Conservation (phyloP, 768 basidiomycete genomes). For the Trametes coccinea region DNA sequence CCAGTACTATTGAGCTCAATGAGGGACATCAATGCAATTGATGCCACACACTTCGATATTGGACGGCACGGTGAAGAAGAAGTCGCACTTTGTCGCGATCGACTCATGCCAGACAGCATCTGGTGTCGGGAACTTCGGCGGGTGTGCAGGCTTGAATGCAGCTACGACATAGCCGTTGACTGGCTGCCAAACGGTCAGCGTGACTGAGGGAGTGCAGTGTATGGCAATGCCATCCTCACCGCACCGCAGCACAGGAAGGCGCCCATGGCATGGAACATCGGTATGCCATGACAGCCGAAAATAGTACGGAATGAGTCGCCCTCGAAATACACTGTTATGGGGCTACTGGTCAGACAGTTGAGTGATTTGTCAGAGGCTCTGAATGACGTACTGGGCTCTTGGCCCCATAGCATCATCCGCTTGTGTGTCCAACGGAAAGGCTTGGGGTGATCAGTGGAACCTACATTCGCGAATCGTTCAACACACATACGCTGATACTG, state of each 20-base stretch:
- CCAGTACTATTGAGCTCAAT: background rate
- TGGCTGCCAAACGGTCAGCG: background rate
- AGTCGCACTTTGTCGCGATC: conserved; percentile 12
- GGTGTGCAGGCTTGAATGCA: conserved; percentile 24
- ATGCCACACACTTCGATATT: conserved; percentile 30
- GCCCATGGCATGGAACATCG: conserved; percentile 18
- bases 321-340: background rate
- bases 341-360: background rate
- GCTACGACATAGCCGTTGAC: conserved; percentile 23
- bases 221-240: background rate
- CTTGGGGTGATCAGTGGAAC: conserved; percentile 30
- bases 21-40: background rate
- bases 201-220: background rate
- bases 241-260: background rate
- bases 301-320: background rate
- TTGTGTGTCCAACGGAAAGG: conserved; percentile 25
- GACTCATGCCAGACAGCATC: conserved; percentile 22
- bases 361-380: no score
- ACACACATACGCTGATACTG: no score
- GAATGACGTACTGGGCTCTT: conserved; percentile 17
- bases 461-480: background rate
- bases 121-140: conserved; percentile 27
- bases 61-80: conserved; percentile 26
- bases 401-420: conserved; percentile 5
- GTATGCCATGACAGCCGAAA: conserved; percentile 14